These are phyloP conservation scores for Strigomonas culicis DNA, from an alignment of 208 protist genomes.

Conservation along the genomic window DNA sequence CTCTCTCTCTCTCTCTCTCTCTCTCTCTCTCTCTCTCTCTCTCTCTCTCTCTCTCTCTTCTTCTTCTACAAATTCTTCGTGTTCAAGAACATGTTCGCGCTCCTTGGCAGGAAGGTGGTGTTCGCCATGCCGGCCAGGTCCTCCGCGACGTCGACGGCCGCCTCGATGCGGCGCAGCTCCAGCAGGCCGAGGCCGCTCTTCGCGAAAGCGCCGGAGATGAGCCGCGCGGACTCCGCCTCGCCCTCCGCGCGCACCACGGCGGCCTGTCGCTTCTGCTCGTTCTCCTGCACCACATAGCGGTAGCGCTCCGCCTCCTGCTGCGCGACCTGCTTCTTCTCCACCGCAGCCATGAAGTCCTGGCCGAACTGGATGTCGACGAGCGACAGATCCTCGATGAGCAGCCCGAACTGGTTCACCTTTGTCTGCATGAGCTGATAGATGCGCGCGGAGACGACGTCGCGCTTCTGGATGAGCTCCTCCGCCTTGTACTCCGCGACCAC, in stretches of 20 bases:
- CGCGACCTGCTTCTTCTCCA: constrained; percentile 98
- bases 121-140: constrained; percentile 78
- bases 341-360: constrained; percentile 94
- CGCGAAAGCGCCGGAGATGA: constrained; percentile 90
- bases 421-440: constrained; percentile 93
- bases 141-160: constrained; percentile 94
- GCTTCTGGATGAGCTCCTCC: constrained; percentile 98
- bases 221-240: constrained; percentile 90
- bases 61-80: constrained; percentile 19
- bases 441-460: constrained; percentile 91
- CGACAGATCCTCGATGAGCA: constrained; percentile 97
- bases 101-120: constrained; percentile 79
- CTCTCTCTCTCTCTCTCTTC: too few relatives aligned
- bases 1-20: too few relatives aligned
- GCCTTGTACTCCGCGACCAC: constrained; percentile 99
- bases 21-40: too few relatives aligned
- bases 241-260: constrained; percentile 94
- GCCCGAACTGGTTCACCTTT: constrained; percentile 96
- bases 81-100: constrained; percentile 68
- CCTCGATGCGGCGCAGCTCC: constrained; percentile 96
- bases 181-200: constrained; percentile 79
- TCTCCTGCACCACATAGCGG: constrained; percentile 94
- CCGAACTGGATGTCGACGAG: constrained; percentile 97
- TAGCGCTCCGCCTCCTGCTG: constrained; percentile 96
- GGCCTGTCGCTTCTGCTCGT: constrained; percentile 92